phyloP scores from a whole-genome alignment of 306 rosid genomes.

The Crotalaria pallida region DNA sequence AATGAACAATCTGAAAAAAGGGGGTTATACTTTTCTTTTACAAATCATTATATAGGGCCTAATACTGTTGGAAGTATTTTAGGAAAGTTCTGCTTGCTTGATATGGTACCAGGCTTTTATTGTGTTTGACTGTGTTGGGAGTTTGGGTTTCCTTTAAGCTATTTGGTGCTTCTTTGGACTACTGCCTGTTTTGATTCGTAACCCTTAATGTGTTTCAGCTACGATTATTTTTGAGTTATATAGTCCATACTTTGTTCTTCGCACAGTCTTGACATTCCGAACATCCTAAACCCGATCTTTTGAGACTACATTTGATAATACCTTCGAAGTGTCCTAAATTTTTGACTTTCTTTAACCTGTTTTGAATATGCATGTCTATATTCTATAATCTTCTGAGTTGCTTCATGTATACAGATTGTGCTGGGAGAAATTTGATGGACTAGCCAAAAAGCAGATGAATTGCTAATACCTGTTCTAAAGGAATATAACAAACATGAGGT shows the following conservation, averaged over 20 bases:
- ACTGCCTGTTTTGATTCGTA: neutral
- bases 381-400: conserved; percentile 6
- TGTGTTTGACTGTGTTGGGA: no score
- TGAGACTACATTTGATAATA: neutral
- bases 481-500: conserved; percentile 87
- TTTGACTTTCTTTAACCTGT: neutral
- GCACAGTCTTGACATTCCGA: neutral
- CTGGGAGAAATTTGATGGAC: conserved; percentile 95
- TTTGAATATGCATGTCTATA: neutral
- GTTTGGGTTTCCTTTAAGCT: neutral
- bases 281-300: neutral
- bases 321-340: neutral
- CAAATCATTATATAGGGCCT: neutral
- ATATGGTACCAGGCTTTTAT: neutral
- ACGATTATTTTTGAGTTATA: neutral
- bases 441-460: conserved; percentile 78
- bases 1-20: neutral
- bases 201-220: neutral
- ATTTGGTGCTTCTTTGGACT: neutral
- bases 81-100: neutral
- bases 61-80: neutral
- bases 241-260: neutral
- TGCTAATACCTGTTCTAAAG: conserved; percentile 78
- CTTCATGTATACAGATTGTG: conserved; percentile 60
- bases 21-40: neutral